phyloP scores from a whole-genome alignment of 139 green algal genomes.

The Yamagishiella unicocca region DNA sequence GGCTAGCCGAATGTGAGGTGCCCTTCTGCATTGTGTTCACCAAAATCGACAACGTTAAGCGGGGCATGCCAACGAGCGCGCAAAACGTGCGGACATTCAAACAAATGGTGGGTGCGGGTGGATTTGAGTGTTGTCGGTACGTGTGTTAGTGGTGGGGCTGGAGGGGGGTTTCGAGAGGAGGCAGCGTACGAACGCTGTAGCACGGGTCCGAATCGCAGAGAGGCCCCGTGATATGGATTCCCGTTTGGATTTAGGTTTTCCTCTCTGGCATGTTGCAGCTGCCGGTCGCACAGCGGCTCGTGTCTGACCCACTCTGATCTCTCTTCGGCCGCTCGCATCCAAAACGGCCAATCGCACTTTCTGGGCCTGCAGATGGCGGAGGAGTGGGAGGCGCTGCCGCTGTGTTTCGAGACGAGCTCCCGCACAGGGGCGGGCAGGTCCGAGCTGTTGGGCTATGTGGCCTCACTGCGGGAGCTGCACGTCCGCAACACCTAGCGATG shows the following conservation, averaged over 20 bases:
- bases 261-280: no score
- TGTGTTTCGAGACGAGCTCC: slow-evolving; percentile 71
- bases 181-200: neutral
- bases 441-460: slow-evolving; percentile 69
- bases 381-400: slow-evolving; percentile 67
- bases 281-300: no score
- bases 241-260: no score
- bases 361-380: slow-evolving; percentile 48
- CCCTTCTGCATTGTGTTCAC: slow-evolving; percentile 66
- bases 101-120: slow-evolving; percentile 19
- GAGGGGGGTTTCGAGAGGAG: no score
- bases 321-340: no score
- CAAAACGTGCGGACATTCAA: slow-evolving; percentile 57
- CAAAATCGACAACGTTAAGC: slow-evolving; percentile 60
- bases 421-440: slow-evolving; percentile 50
- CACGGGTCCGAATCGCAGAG: no score
- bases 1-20: slow-evolving; percentile 72
- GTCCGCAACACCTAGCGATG: neutral
- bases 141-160: no score
- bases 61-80: slow-evolving; percentile 35
- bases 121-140: no score
- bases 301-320: no score
- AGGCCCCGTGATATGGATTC: no score
- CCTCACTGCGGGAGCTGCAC: slow-evolving; percentile 51
- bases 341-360: no score